phyloP scores from a whole-genome alignment of 2,329 filamentous ascomycete species.

The Cordyceps cateniannulata region DNA sequence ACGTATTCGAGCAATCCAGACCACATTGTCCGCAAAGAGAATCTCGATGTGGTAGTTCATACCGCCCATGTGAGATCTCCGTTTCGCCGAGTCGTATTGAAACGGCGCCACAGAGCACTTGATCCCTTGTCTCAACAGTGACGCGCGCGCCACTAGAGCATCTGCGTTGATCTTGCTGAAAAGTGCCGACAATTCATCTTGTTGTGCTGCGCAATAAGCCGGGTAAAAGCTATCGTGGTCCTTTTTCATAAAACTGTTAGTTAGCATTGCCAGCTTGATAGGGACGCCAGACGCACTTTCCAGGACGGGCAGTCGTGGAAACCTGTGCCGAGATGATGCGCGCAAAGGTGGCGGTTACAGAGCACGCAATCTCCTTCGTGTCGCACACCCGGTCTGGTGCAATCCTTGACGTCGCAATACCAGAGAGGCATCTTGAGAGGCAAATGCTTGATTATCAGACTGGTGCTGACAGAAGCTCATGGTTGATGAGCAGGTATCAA shows the following conservation, averaged over 20 bases:
- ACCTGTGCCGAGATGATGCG: constrained; percentile 23
- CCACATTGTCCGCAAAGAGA: constrained; percentile 34
- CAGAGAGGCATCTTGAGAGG: constrained; percentile 23
- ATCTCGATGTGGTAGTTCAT: constrained; percentile 39
- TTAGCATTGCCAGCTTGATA: neutral
- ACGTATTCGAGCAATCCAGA: constrained; percentile 36
- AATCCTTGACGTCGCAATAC: constrained; percentile 26
- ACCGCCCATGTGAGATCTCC: constrained; percentile 34
- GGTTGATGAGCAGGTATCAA: neutral
- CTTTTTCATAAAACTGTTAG: constrained; percentile 18
- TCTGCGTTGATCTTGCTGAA: constrained; percentile 29
- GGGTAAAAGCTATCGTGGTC: constrained; percentile 29
- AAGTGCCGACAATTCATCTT: constrained; percentile 28
- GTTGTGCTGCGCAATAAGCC: constrained; percentile 26
- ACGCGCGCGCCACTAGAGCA: constrained; percentile 30
- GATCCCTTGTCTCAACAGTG: constrained; percentile 28
- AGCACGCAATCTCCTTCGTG: constrained; percentile 30
- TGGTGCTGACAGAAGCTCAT: neutral
- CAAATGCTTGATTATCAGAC: neutral
- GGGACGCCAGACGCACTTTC: constrained; percentile 24
- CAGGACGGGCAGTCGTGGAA: constrained; percentile 30
- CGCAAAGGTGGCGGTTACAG: constrained; percentile 33
- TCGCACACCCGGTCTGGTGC: constrained; percentile 27
- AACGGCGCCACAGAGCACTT: constrained; percentile 28
- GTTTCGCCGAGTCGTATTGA: constrained; percentile 27